Evolutionary conservation across 2,329 filamentous ascomycete genomes (phyloP).

Genomic region (Aspergillus fumigatiaffinis): DNA sequence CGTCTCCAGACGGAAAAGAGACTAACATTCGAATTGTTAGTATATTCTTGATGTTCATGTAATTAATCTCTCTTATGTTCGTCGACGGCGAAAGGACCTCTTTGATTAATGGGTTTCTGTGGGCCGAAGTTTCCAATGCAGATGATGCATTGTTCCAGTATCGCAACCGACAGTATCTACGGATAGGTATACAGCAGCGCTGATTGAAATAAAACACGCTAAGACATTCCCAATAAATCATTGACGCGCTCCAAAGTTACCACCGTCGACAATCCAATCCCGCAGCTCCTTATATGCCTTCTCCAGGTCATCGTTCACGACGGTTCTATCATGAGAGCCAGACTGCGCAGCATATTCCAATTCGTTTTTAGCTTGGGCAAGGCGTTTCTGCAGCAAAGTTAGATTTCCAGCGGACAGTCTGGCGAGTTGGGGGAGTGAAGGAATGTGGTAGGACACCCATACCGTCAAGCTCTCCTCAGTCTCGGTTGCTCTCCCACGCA

Average conservation of each 20-base stretch:
- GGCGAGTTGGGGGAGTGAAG: not conserved
- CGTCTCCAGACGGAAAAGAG: constrained; percentile 24
- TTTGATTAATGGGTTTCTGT: constrained; percentile 1
- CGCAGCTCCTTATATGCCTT: constrained; percentile 53
- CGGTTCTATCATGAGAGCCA: constrained; percentile 62
- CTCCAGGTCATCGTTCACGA: constrained; percentile 64
- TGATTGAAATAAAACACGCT: not conserved
- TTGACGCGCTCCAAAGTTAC: constrained; percentile 29
- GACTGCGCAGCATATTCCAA: constrained; percentile 67
- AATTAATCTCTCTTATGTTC: constrained; percentile 34
- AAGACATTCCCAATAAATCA: constrained; percentile 5
- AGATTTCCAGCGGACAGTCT: not conserved
- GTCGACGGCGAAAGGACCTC: constrained; percentile 22
- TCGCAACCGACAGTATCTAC: constrained; percentile 1
- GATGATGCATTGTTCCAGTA: constrained; percentile 5
- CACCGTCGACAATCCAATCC: constrained; percentile 46
- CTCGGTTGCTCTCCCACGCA: constrained; percentile 75
- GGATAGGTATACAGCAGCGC: not conserved
- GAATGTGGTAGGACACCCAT: not conserved
- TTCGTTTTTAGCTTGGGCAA: constrained; percentile 69
- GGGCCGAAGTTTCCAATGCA: not conserved
- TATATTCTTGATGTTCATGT: constrained; percentile 29
- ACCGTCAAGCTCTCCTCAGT: constrained; percentile 60
- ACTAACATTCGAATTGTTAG: constrained; percentile 25
- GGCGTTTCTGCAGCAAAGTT: constrained; percentile 46